Conservation (phyloP, 2,329 filamentous ascomycete species). For the Clonostachys solani region DNA sequence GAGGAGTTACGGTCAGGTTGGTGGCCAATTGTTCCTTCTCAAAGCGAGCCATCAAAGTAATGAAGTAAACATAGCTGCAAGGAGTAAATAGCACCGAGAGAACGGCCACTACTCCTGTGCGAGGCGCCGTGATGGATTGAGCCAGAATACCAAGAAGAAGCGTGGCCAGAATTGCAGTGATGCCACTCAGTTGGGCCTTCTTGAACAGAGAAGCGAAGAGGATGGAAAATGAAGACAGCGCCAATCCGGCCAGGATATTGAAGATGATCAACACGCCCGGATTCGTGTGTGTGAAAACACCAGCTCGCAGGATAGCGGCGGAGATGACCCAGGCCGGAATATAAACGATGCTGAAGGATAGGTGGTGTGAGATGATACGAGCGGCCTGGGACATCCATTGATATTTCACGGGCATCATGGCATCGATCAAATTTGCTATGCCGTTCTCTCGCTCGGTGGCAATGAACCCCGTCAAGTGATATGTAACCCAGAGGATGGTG, state of each 20-base stretch:
- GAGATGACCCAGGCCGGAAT: constrained; percentile 79
- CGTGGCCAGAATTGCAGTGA: constrained; percentile 67
- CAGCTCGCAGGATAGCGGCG: constrained; percentile 56
- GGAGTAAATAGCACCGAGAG: constrained; percentile 78
- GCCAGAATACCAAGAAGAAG: constrained; percentile 78
- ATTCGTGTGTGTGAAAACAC: constrained; percentile 63
- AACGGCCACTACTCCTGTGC: constrained; percentile 60
- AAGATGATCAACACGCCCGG: constrained; percentile 66
- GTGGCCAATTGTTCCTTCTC: constrained; percentile 58
- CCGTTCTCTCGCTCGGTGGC: constrained; percentile 82
- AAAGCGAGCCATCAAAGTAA: constrained; percentile 71
- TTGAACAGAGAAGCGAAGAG: constrained; percentile 81
- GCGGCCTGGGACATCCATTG: constrained; percentile 75
- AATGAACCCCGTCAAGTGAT: constrained; percentile 82
- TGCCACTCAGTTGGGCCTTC: constrained; percentile 83
- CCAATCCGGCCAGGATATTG: constrained; percentile 71
- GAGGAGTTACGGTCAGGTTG: constrained; percentile 58
- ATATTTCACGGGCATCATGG: constrained; percentile 78
- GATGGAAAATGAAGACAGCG: constrained; percentile 76
- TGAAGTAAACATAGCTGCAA: constrained; percentile 83
- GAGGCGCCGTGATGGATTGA: constrained; percentile 64
- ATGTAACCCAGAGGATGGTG: constrained; percentile 75
- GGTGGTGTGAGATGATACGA: constrained; percentile 73
- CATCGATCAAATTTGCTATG: constrained; percentile 84
- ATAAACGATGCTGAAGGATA: constrained; percentile 78